Conservation (phyloP, 106 monocot genomes). For the Dendrobium catenatum region DNA sequence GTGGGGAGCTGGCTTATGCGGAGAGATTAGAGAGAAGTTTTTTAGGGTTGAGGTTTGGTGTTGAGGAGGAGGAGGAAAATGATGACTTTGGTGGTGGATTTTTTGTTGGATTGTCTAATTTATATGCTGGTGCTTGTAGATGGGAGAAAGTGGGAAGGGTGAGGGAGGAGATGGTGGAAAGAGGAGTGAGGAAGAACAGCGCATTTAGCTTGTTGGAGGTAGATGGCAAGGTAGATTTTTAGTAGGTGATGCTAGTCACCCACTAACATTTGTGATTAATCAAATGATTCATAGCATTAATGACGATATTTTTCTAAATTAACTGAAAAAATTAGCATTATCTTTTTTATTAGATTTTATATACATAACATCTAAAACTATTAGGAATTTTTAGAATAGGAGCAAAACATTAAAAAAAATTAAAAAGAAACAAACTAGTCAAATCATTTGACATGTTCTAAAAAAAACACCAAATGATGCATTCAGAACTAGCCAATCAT, state of each 20-base stretch:
- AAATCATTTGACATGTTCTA: too few species aligned
- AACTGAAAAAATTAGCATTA: not conserved
- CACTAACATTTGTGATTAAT: conserved; percentile 2
- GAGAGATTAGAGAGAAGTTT: conserved; percentile 10
- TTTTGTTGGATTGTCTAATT: conserved; percentile 19
- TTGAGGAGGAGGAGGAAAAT: not conserved
- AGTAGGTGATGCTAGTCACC: conserved; percentile 14
- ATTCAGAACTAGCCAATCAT: too few species aligned
- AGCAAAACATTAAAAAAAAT: too few species aligned
- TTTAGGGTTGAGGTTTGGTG: not conserved
- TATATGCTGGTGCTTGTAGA: conserved; percentile 12
- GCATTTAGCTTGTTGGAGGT: conserved; percentile 22
- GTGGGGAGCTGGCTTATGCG: not conserved
- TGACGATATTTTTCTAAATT: not conserved
- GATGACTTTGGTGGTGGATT: conserved; percentile 9
- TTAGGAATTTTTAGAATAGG: too few species aligned
- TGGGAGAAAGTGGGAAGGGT: conserved; percentile 16
- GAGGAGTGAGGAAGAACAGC: conserved; percentile 17
- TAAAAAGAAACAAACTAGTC: too few species aligned
- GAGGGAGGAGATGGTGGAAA: conserved; percentile 19
- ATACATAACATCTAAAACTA: too few species aligned
- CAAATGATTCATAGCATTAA: conserved; percentile 2
- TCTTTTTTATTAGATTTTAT: too few species aligned
- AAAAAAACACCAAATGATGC: too few species aligned
- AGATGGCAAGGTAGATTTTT: conserved; percentile 13